Evolutionary conservation across 2,329 filamentous ascomycete species (phyloP), one percentile per base, ranked within the genome.

Genomic region (Coniochaeta sp.): DNA sequence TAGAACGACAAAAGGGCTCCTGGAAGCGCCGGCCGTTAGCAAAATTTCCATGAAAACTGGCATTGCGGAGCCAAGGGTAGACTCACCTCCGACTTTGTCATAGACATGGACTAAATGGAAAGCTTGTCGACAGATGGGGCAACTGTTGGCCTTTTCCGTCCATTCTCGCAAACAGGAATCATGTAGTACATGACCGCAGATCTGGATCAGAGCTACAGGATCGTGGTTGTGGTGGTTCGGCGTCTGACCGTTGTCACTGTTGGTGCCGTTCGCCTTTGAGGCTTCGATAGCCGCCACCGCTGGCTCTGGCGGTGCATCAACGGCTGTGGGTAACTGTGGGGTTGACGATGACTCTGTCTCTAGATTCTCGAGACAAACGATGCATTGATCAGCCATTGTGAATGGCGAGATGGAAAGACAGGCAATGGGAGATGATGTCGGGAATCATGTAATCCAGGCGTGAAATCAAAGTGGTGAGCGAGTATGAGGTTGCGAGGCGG

Each of bases 141-240:
- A 99, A 72, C 93, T 97, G 76, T 98, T 99, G 64, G 95, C 93
- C 73, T 96, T 89, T 75, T 96, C 91, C 54, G 93, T 91, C 95
- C 95, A 99, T 67, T 92, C 91, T 68, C 89, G 89, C 66, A 99
- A 82, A 74, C 95, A 99, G 58, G 89, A 87, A 77, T 99, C 89
- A 77, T 99, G 95, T 67, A 99, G 81, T 67, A 93, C 84, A 79
- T 99, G 96, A 61, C 91, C 90, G 75, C 95, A 99, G 55, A 91
- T 88, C 62, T 86, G 79, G 57, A 88, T 83, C 59, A 82, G 75
- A 44, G 86, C 85, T 62, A 88, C 80, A 61, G 67, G 65, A 30
- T 62, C 60, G 54, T 62, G 65, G 61, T 59, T 67, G 59, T 62
- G 64, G 58, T 62, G 61, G 56, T 60, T 65, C 66, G 65, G 58